Conservation (phyloP, 2,329 filamentous ascomycete genomes). For the Fusarium succisae region DNA sequence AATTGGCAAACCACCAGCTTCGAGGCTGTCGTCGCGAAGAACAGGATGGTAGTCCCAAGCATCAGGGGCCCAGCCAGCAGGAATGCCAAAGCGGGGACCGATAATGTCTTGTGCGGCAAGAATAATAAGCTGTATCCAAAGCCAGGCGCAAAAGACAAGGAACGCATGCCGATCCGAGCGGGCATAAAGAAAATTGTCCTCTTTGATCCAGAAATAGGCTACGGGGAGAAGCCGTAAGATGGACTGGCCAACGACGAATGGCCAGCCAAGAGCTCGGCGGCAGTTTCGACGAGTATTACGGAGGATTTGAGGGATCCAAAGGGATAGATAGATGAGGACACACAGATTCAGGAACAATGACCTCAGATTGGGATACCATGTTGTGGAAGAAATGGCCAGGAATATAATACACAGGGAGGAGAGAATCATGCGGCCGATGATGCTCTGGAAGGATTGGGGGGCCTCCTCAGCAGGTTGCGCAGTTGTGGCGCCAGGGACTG, state of each 20-base stretch:
- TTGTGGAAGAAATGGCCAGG: constrained; percentile 66
- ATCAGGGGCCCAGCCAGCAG: constrained; percentile 71
- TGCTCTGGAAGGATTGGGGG: constrained; percentile 60
- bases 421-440: constrained; percentile 67
- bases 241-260: constrained; percentile 87
- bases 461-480: constrained; percentile 42
- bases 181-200: constrained; percentile 84
- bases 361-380: constrained; percentile 67
- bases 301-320: constrained; percentile 92
- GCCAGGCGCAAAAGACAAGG: constrained; percentile 71
- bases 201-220: constrained; percentile 82
- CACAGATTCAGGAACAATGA: constrained; percentile 70
- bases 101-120: constrained; percentile 85
- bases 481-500: constrained; percentile 44
- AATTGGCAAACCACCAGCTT: constrained; percentile 83
- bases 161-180: constrained; percentile 74
- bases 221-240: constrained; percentile 81
- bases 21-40: constrained; percentile 81
- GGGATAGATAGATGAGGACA: constrained; percentile 81
- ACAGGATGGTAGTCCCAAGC: constrained; percentile 97
- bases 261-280: constrained; percentile 89
- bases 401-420: constrained; percentile 65
- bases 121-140: constrained; percentile 85
- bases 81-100: constrained; percentile 87
- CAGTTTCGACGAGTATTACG: constrained; percentile 92